Percentiles rank a stretch among this genome's conserved stretches.
These are phyloP conservation scores for Strobilomyces dryophilus DNA, from an alignment of 768 basidiomycete genomes.

Conservation along the genomic window DNA sequence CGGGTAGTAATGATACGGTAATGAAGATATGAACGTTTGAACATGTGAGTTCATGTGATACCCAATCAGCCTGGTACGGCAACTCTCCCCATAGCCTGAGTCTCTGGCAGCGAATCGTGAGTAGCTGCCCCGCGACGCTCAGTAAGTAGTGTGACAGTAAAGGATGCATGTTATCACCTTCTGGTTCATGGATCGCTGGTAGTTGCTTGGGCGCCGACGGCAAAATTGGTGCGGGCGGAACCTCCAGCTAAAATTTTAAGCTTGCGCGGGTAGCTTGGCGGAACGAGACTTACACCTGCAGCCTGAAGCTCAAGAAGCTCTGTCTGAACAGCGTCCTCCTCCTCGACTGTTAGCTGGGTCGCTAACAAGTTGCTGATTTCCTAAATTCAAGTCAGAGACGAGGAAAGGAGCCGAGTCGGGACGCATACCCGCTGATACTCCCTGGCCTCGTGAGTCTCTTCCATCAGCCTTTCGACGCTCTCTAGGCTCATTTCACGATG, in stretches of 20 bases:
- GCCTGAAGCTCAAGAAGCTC: conserved; percentile 72
- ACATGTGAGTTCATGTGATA: neutral
- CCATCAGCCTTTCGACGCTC: conserved; percentile 89
- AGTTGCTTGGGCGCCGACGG: conserved; percentile 51
- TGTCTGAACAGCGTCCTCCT: conserved; percentile 89
- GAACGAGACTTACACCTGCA: conserved; percentile 46
- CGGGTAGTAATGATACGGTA: conserved; percentile 4
- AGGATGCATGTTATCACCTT: conserved; percentile 27
- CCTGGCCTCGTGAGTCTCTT: conserved; percentile 88
- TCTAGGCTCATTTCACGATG: conserved; percentile 92
- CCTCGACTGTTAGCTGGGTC: conserved; percentile 77
- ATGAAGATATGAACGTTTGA: neutral
- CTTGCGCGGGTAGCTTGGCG: neutral
- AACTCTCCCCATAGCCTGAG: conserved; percentile 10
- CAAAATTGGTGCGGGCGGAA: conserved; percentile 35
- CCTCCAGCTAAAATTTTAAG: conserved; percentile 26
- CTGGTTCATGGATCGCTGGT: conserved; percentile 32
- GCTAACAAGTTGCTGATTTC: conserved; percentile 89
- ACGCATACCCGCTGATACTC: conserved; percentile 79
- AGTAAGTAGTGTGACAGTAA: neutral
- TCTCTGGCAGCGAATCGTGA: neutral
- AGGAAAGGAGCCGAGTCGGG: neutral
- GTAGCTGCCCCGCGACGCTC: conserved; percentile 11
- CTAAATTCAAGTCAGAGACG: conserved; percentile 38
- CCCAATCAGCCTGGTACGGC: conserved; percentile 20